Base-by-base conservation (phyloP, 2,329 filamentous ascomycete genomes). In the Myriangium duriaei region DNA sequence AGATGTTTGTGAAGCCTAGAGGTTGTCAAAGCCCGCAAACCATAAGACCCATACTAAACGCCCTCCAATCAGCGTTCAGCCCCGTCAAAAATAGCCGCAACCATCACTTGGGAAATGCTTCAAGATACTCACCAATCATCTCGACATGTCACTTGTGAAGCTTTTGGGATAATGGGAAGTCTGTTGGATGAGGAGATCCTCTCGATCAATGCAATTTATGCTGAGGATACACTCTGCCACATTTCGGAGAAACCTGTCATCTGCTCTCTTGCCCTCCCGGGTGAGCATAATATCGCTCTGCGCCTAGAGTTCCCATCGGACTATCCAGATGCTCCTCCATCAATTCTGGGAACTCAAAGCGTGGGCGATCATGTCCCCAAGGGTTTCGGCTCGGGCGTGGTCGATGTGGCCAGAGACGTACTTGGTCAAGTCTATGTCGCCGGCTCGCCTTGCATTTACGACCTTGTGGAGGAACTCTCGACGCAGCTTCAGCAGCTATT, bases 131-230 rank as follows among this genome's bases (percentile, higher is more conserved):
- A n/a, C n/a, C n/a, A n/a, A n/a, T n/a, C n/a, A n/a, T n/a, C n/a
- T n/a, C n/a, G n/a, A n/a, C n/a, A n/a, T n/a, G n/a, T n/a, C n/a
- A n/a, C n/a, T n/a, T n/a, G n/a, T n/a, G n/a, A n/a, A n/a, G n/a
- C n/a, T n/a, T n/a, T n/a, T 7, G n/a, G n/a, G 7, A 26, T 26
- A 13, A 45, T 45, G 43, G 33, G 40, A 7, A 34, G 37, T 19
- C 31, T 36, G 34, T 69, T 88, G 16, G 57, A 61, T 34, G 82
- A 91, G 59, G 83, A 91, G 55, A 63, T 87, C 18, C 79, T 79
- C 52, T 83, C 80, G 45, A 79, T 91, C 52, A 91, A 88, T 59
- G 82, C 83, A 39, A 91, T 91, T 47, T 91, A 87, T 60, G 79
- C 76, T 46, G 69, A 76, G 33, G 66, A 64, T n/a, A 80, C 79